Evolutionary conservation across 257 asterid genomes (phyloP).

Genomic region (Solanum medicagineum): DNA sequence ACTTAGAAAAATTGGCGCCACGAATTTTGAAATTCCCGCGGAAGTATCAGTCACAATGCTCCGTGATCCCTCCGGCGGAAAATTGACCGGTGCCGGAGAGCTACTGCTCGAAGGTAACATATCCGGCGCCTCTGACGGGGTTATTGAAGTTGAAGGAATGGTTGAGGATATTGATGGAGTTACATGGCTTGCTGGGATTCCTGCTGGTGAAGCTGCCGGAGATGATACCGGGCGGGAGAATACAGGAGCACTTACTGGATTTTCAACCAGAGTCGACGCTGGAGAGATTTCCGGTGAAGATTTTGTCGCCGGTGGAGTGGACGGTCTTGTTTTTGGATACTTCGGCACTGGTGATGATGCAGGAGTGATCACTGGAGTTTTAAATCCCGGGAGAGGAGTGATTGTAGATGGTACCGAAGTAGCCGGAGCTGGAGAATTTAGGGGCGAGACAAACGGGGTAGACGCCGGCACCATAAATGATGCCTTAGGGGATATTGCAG

Average conservation of each 20-base stretch:
- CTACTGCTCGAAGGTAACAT: conserved; percentile 30
- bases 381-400: not conserved
- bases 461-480: not conserved
- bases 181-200: conserved; percentile 20
- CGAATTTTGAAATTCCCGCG: conserved; percentile 8
- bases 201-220: conserved; percentile 27
- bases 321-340: conserved; percentile 32
- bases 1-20: conserved; percentile 9
- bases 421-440: not conserved
- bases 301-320: conserved; percentile 19
- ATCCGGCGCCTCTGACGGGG: conserved; percentile 29
- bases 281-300: conserved; percentile 23
- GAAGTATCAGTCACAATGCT: conserved; percentile 33
- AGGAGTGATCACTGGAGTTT: not conserved
- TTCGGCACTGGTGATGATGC: not conserved
- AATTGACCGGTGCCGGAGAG: conserved; percentile 23
- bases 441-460: not conserved
- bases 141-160: conserved; percentile 29
- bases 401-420: conserved; percentile 26
- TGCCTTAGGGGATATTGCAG: not conserved
- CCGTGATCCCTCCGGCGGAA: conserved; percentile 32
- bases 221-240: conserved; percentile 5
- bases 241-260: conserved; percentile 29
- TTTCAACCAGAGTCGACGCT: conserved; percentile 22
- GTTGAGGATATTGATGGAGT: conserved; percentile 14